These are phyloP conservation scores for Platanthera zijinensis DNA, from an alignment of 106 monocot genomes.

Conservation along the genomic window DNA sequence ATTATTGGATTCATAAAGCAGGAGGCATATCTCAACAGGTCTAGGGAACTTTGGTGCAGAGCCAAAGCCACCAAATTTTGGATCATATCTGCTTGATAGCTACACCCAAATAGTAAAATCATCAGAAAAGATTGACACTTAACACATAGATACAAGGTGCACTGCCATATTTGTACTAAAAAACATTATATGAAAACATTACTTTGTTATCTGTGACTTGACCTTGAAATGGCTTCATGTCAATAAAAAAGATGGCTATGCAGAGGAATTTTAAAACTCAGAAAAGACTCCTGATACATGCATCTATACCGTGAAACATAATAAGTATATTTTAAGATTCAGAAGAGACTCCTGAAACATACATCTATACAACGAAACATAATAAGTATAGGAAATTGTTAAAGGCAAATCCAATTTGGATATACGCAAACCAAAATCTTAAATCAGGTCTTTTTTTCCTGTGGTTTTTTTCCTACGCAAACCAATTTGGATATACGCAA, in stretches of 20 bases:
- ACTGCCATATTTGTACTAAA: neutral
- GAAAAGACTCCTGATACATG: neutral
- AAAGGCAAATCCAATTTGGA: no score
- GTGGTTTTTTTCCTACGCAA: no score
- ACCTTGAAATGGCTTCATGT: neutral
- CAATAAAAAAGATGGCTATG: neutral
- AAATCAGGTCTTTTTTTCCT: no score
- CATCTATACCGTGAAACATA: neutral
- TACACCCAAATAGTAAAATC: conserved; percentile 12
- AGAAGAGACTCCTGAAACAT: neutral
- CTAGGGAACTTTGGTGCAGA: conserved; percentile 95
- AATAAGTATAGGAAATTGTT: no score
- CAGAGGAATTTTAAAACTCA: neutral
- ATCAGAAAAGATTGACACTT: neutral
- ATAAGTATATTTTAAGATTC: neutral
- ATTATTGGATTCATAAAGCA: conserved; percentile 78
- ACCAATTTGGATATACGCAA: no score
- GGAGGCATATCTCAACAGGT: conserved; percentile 69
- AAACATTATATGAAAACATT: neutral
- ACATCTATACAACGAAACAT: neutral
- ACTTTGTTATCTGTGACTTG: neutral
- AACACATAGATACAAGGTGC: neutral
- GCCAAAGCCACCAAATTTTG: conserved; percentile 87
- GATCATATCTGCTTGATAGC: conserved; percentile 64
- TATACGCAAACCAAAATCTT: no score